Conservation (phyloP, 164 flowering plant species). For the Magnolia changhungtana region DNA sequence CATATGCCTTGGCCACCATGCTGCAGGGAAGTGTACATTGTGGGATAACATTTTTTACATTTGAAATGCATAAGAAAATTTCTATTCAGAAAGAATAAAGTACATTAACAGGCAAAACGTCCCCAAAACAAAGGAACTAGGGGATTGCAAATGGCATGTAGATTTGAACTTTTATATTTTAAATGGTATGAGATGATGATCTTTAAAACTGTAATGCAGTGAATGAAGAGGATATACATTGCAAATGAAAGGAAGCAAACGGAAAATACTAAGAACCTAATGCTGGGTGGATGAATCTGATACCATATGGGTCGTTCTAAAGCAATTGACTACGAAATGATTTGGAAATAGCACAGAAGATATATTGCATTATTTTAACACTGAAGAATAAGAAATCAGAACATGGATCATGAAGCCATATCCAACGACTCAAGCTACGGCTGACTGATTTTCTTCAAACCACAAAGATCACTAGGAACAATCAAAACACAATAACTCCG, state of each 20-base stretch:
- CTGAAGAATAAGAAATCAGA: too few species aligned
- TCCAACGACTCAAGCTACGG: too few species aligned
- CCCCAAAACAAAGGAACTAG: background rate
- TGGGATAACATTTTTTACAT: background rate
- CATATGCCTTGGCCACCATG: slow-evolving; percentile 31
- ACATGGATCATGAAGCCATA: too few species aligned
- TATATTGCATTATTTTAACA: too few species aligned
- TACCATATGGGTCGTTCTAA: background rate
- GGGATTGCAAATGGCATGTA: background rate
- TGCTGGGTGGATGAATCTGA: background rate
- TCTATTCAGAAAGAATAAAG: too few species aligned
- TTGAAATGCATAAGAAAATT: background rate
- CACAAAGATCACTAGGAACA: too few species aligned
- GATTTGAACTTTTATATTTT: too few species aligned
- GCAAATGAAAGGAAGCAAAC: background rate
- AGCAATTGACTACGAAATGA: background rate
- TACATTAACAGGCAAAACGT: background rate
- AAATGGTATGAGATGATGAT: background rate
- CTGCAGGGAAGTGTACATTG: slow-evolving; percentile 23
- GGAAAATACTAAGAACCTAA: too few species aligned
- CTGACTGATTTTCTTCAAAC: too few species aligned
- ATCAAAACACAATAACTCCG: too few species aligned
- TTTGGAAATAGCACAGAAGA: background rate
- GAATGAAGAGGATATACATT: background rate
- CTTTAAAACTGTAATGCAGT: too few species aligned